Conservation (phyloP, 345 rosid genomes). For the Rubroshorea leprosula region DNA sequence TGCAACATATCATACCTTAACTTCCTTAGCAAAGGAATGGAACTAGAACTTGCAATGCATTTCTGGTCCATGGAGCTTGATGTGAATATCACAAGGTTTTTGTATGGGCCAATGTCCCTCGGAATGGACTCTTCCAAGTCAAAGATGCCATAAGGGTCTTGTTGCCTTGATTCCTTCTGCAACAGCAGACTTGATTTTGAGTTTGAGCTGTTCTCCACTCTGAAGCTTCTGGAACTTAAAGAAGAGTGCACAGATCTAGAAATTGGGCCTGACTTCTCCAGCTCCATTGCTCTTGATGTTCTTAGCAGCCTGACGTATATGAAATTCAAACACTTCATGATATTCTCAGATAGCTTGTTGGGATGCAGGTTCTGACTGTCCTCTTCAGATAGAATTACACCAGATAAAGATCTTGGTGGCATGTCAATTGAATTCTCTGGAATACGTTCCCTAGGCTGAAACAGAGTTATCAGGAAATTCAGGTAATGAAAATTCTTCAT, state of each 20-base stretch:
- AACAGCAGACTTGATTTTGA: conserved; percentile 41
- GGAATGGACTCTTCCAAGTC: conserved; percentile 68
- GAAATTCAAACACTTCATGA: conserved; percentile 76
- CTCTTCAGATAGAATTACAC: conserved; percentile 50
- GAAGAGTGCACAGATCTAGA: conserved; percentile 57
- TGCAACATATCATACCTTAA: conserved; percentile 49
- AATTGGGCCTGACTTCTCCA: conserved; percentile 64
- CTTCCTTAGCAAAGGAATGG: conserved; percentile 58
- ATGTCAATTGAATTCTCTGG: conserved; percentile 35
- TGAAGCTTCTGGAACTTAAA: conserved; percentile 63
- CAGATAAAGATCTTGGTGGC: conserved; percentile 50
- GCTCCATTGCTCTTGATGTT: conserved; percentile 74
- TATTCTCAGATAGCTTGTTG: conserved; percentile 81
- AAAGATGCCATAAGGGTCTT: conserved; percentile 81
- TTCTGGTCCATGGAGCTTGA: conserved; percentile 72
- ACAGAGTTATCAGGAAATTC: not conserved
- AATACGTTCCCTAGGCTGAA: conserved; percentile 57
- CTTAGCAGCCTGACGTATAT: conserved; percentile 71
- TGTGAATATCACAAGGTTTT: conserved; percentile 81
- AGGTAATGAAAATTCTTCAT: not conserved
- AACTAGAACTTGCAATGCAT: conserved; percentile 77
- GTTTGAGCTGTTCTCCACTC: conserved; percentile 45
- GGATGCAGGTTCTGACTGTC: conserved; percentile 64
- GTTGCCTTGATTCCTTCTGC: conserved; percentile 71
- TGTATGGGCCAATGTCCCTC: conserved; percentile 85